Base-by-base conservation (phyloP, 1,139 yeast genomes). In the Trichomonascaceae sp. region DNA sequence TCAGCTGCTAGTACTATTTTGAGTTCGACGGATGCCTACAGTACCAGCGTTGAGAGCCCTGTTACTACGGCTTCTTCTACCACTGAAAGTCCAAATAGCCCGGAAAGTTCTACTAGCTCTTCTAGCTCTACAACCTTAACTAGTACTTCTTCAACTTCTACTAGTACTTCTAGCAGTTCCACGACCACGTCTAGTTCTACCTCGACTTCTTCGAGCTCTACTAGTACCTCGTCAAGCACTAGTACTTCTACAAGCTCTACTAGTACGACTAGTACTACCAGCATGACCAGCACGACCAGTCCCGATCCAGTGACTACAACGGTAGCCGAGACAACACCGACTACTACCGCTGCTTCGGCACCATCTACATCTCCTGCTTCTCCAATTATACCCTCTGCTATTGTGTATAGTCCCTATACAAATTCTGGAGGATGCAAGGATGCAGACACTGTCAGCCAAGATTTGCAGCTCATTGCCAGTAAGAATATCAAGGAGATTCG, bases 401-500 rank as follows among this genome's bases (percentile, higher is more conserved):
- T 85, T 55, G 88, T 83, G 39, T 90, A 90, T 76, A 84, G 93
- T 39, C 97, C 97, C 38, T 90, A 88, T 73, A 77, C 79, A 55
- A 71, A 81, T 65, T 83, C 81, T 63, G 80, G 84, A 38, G 61
- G 80, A 2, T 90, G 97, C 73, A 90, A 87, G 67, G 74, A 74
- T 56, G 70, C 76, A 39, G 73, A 64, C 55, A 67, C 78, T 9
- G 87, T 90, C 51, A 58, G 70, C 49, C 62, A 73, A n/a, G 96
- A 90, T 67, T 74, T 90, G 54, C 63, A 74, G 32, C 66, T 73
- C 54, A 85, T 90, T 62, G 64, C 70, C 43, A 67, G 79, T 54
- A 83, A 82, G 64, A 88, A 90, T 52, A 83, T 89, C 61, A 67
- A 72, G 41, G 77, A 78, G 52, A 72, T 90, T 55, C 82, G 97